A percentile compares a stretch with the other conserved stretches of the same genome.
These are phyloP conservation scores for sorghum (Sorghum bicolor) DNA, from an alignment of 176 grass and related monocot genomes.

Conservation along the genomic window DNA sequence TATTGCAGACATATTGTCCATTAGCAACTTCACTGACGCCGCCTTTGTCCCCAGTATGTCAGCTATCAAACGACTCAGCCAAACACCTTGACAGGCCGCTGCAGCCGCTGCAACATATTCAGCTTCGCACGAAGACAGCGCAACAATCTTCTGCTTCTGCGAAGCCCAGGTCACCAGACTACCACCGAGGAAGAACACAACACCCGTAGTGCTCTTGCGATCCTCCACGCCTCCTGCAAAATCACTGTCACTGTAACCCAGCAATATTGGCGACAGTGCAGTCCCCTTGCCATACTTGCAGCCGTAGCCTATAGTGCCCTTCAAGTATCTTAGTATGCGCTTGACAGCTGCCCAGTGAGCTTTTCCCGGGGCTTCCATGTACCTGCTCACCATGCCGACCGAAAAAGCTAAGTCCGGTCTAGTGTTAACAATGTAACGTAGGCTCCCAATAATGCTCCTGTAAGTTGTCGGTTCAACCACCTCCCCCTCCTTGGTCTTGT, in stretches of 20 bases:
- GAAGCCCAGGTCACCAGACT: background rate
- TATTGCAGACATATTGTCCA: background rate
- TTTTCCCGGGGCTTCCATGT: background rate
- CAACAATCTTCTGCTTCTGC: background rate
- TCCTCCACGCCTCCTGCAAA: background rate
- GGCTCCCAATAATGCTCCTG: background rate
- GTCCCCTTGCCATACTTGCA: background rate
- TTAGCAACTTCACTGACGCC: background rate
- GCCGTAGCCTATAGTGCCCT: background rate
- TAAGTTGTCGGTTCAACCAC: background rate
- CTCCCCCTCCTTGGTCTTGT: background rate
- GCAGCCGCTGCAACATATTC: background rate
- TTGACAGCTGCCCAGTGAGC: background rate
- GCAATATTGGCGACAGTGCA: fast-evolving
- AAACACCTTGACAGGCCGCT: background rate
- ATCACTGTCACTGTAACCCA: background rate
- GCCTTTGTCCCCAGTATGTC: background rate
- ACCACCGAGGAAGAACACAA: background rate
- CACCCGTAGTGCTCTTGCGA: background rate
- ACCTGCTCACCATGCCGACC: background rate
- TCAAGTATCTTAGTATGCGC: background rate
- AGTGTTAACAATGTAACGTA: background rate
- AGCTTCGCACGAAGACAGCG: background rate
- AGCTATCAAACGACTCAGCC: background rate
- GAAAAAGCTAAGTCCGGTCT: background rate